Evolutionary conservation across 305 asterid genomes (phyloP).

Genomic region (Fraxinus sp.): DNA sequence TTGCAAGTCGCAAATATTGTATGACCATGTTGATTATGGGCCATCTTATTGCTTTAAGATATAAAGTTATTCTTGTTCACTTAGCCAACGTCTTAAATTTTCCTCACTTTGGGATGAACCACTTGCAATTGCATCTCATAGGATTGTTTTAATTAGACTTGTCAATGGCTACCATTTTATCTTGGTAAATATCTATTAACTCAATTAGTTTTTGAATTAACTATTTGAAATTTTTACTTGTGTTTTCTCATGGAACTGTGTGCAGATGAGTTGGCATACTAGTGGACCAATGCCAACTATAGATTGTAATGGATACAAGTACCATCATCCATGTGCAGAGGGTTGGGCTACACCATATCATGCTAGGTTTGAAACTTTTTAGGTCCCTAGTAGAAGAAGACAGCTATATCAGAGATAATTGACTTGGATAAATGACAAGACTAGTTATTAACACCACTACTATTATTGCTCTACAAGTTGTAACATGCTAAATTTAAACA

Average conservation of each 20-base stretch:
- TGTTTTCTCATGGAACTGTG: no score
- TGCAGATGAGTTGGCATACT: neutral
- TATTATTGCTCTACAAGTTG: neutral
- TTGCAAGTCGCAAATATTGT: neutral
- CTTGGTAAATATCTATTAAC: neutral
- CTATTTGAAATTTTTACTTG: neutral
- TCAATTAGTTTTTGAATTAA: neutral
- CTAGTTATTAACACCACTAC: neutral
- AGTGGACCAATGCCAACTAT: neutral
- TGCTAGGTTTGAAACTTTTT: neutral
- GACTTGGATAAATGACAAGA: neutral
- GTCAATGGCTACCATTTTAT: neutral
- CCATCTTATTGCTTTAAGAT: no score
- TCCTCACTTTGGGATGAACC: neutral
- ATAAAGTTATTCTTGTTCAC: neutral
- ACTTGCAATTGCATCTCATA: no score
- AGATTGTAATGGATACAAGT: neutral
- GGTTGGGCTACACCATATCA: neutral
- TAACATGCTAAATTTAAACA: neutral
- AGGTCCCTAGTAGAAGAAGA: neutral
- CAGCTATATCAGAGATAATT: neutral
- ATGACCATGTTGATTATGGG: neutral
- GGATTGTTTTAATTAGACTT: neutral
- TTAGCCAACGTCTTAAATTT: neutral
- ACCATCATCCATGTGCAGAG: neutral